phyloP scores from a whole-genome alignment of 2,329 filamentous ascomycete genomes.

The Aspergillus versicolor region DNA sequence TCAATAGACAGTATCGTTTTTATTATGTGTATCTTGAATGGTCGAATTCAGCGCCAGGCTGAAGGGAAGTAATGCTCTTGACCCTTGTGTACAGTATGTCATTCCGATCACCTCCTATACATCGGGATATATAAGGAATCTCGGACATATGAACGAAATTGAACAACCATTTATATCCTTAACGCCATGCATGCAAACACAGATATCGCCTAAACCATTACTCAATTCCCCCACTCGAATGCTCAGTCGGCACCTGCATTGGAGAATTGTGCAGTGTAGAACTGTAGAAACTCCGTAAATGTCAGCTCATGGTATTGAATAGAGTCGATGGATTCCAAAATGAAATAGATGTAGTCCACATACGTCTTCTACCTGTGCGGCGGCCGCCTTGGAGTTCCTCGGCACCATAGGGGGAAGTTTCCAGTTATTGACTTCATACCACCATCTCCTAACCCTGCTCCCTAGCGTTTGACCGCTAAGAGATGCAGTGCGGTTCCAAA shows the following conservation, averaged over 20 bases:
- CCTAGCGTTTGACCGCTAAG: slow-evolving; percentile 76
- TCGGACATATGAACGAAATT: neutral
- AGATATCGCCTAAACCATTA: neutral
- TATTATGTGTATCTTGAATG: neutral
- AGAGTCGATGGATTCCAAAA: neutral
- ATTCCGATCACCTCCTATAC: neutral
- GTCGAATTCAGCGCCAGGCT: neutral
- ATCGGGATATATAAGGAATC: neutral
- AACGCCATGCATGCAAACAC: slow-evolving; percentile 19
- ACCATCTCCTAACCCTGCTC: slow-evolving; percentile 80
- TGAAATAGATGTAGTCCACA: slow-evolving; percentile 21
- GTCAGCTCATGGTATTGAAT: slow-evolving; percentile 24
- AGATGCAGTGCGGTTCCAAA: slow-evolving; percentile 79
- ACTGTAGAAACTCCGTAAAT: slow-evolving; percentile 36
- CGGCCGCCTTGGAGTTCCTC: slow-evolving; percentile 31
- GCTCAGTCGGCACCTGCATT: slow-evolving; percentile 32
- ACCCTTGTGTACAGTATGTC: neutral
- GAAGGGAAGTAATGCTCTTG: neutral
- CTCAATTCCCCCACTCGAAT: neutral
- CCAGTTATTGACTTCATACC: slow-evolving; percentile 95
- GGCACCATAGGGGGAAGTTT: slow-evolving; percentile 54
- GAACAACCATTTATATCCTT: slow-evolving; percentile 6
- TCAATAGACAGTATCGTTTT: neutral
- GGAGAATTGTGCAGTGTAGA: slow-evolving; percentile 36
- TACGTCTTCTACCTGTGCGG: slow-evolving; percentile 45